Evolutionary conservation across 495 filamentous ascomycete genomes (phyloP).

Genomic region (Penicillium diatomitis): DNA sequence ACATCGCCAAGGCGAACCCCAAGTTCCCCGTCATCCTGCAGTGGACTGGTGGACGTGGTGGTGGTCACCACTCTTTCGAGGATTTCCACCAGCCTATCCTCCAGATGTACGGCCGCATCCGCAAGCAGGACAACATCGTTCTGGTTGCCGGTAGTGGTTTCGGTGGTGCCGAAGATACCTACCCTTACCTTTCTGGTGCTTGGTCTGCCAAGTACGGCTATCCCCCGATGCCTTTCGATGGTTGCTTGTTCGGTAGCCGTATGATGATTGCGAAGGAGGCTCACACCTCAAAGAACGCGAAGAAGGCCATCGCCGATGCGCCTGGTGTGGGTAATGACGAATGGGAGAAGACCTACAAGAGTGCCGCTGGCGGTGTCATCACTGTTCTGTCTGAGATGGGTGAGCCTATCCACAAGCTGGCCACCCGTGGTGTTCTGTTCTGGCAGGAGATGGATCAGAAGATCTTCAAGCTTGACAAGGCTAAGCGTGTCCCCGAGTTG

Average conservation of each 20-base stretch:
- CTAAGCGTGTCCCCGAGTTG: slow-evolving; percentile 83
- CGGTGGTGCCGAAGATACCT: slow-evolving; percentile 36
- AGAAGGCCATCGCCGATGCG: slow-evolving; percentile 90
- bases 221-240: slow-evolving; percentile 42
- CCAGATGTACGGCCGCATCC: slow-evolving; percentile 34
- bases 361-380: slow-evolving; percentile 82
- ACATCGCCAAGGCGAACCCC: slow-evolving; percentile 37
- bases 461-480: slow-evolving; percentile 93
- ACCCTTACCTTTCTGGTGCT: slow-evolving; percentile 37
- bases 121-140: slow-evolving; percentile 37
- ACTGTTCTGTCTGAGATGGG: slow-evolving; percentile 99
- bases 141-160: slow-evolving; percentile 43
- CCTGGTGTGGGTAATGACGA: slow-evolving; percentile 76
- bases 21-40: slow-evolving; percentile 40
- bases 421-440: slow-evolving; percentile 86
- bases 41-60: slow-evolving; percentile 44
- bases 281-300: slow-evolving; percentile 84
- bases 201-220: slow-evolving; percentile 34
- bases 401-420: slow-evolving; percentile 96
- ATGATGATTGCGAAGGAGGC: slow-evolving; percentile 59
- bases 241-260: slow-evolving; percentile 36
- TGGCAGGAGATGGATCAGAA: slow-evolving; percentile 98
- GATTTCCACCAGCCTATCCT: slow-evolving; percentile 43
- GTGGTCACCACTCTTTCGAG: slow-evolving; percentile 44
- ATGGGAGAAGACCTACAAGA: slow-evolving; percentile 97